Base-by-base conservation (phyloP, 805 yeast species). In the Wickerhamomyces sydowiorum region DNA sequence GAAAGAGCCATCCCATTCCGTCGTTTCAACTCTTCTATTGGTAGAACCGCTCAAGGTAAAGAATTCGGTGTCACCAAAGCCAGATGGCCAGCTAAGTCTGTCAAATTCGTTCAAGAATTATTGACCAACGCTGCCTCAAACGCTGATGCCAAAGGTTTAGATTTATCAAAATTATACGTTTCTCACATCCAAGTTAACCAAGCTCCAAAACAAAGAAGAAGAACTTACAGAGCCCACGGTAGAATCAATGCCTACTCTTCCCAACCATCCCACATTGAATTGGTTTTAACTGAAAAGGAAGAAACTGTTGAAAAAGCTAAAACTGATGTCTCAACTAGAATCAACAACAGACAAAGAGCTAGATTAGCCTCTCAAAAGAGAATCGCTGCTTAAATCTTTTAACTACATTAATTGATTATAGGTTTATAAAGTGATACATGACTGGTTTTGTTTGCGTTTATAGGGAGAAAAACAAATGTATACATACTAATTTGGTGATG, bases 141-240 rank as follows among this genome's bases (percentile, higher is more conserved):
- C 80, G 99, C 99, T 73, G 98, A 90, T 73, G 81, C 96, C 63
- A 93, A 93, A 82, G 99, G 99, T 67, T 88, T 93, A 75, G 97
- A 93, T 72, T 80, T 86, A 64, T 79, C 95, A 63, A 87, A 86
- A 72, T 86, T 93, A 70, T 85, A 84, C 76, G 81, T 93, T 67
- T 83, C 95, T 61, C 98, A 93, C 86, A 91, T 93, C 71, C 99
- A 93, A 82, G 99, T 91, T 68, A 93, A 93, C 95, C 96, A 89
- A 74, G 99, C 99, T 66, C 99, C 99, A 78, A 89, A 89, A 79
- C 95, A 88, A 80, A 93, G 98, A 83, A 91, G 99, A 82, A 89
- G 99, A 80, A 93, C 99, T 68, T 93, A 79, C 96, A 90, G 99
- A 85, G 99, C 99, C 66, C 98, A 91, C 85, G 99, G 99, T 86